These are phyloP conservation scores for Castanea mollissima DNA, from an alignment of 306 rosid genomes.

Conservation along the genomic window DNA sequence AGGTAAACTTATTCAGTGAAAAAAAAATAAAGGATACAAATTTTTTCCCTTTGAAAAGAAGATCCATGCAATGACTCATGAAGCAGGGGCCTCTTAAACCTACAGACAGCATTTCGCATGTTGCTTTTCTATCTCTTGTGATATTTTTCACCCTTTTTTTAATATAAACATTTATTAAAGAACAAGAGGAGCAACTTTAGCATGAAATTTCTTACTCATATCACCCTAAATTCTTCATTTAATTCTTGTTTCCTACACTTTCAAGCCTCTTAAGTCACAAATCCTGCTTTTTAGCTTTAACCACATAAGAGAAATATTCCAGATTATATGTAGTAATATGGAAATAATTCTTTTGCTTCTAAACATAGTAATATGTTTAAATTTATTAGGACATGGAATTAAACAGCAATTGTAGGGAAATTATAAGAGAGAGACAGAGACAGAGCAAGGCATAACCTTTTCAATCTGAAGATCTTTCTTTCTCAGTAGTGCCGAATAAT, in stretches of 20 bases:
- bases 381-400: background rate
- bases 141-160: background rate
- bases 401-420: conserved; percentile 15
- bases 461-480: conserved; percentile 95
- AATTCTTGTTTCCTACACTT: background rate
- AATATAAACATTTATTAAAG: background rate
- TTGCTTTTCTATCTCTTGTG: background rate
- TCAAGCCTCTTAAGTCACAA: background rate
- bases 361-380: background rate
- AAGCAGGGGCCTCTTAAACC: background rate
- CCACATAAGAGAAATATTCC: background rate
- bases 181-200: background rate
- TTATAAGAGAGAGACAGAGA: background rate
- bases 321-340: background rate
- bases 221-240: background rate
- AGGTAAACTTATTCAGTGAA: background rate
- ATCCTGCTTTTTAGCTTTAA: background rate
- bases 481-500: conserved; percentile 65
- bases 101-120: background rate
- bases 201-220: background rate
- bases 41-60: background rate
- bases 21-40: background rate
- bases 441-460: conserved; percentile 53
- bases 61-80: background rate
- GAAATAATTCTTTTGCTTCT: background rate